Conservation (phyloP, 106 monocot genomes). For the Dendrobium chrysotoxum region DNA sequence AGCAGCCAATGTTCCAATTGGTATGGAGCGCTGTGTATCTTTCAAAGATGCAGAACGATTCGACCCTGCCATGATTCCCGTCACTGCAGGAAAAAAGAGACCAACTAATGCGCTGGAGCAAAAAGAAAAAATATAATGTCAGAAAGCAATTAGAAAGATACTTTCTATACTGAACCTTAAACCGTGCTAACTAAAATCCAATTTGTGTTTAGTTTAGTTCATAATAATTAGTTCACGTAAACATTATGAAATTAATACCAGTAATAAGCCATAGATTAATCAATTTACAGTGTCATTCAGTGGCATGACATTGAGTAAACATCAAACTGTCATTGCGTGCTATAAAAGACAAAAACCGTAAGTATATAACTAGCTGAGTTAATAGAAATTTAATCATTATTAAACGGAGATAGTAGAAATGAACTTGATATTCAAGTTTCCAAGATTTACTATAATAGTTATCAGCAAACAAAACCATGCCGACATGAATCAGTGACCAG, state of each 20-base stretch:
- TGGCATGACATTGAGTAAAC: background rate
- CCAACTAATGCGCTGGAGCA: slow-evolving; percentile 84
- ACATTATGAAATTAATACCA: background rate
- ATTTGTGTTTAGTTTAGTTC: background rate
- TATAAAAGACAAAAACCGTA: too few species aligned
- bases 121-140: slow-evolving; percentile 10
- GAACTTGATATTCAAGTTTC: background rate
- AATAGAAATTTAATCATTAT: background rate
- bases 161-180: background rate
- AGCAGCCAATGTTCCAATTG: slow-evolving; percentile 82
- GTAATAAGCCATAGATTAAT: background rate
- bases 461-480: background rate
- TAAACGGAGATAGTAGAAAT: background rate
- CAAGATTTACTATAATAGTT: background rate
- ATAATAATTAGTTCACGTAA: background rate
- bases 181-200: background rate
- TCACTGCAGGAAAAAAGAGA: slow-evolving; percentile 92
- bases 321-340: too few species aligned
- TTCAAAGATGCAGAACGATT: slow-evolving; percentile 89
- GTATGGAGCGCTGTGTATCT: slow-evolving; percentile 94
- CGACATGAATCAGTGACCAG: background rate
- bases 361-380: background rate
- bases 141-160: slow-evolving; percentile 10
- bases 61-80: slow-evolving; percentile 98
- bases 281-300: background rate